Evolutionary conservation across 805 yeast species (phyloP), one percentile per base, ranked within the genome.

Genomic region (Grigorovia humatica): DNA sequence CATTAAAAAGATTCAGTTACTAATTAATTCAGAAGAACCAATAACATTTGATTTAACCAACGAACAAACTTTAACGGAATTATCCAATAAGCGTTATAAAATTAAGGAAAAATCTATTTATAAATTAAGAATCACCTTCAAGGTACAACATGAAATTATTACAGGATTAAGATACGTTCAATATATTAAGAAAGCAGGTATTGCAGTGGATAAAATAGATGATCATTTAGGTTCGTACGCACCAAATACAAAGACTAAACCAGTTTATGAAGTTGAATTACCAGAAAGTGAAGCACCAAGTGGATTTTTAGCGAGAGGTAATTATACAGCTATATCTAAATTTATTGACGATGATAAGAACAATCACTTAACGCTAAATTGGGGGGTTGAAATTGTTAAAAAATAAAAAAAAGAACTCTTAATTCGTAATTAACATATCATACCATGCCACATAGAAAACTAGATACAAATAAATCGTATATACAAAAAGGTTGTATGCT

Each of bases 141-240:
- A 88, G 58, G 84, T 90, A 38, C 96, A 89, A 68, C 91, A 85
- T 62, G 95, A 87, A 65, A 87, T 90, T 57, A 82, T 90, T 59
- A 89, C 96, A 1, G 97, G 97, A 1, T 77, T 90, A 64, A 82
- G 84, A 65, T 90, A 89, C 67, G 76, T 87, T 57, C 96, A 88
- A 68, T 80, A 80, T 18, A 84, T 88, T 56, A 88, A 88, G 69
- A 86, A 89, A 65, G 81, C 90, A 1, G 96, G 96, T 38, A 85
- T 90, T 55, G 79, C 90, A 27, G 88, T 90, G 43, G 96, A 88
- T 65, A 87, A 84, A 64, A 70, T 82, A 44, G 95, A 87, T 57
- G 95, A 88, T 67, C 93, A 90, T 46, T 76, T 88, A 65, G 97
- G 97, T 3, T 83, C 93, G 3, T 90, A 83, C 67, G 90, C 96